phyloP scores from a whole-genome alignment of 2,329 filamentous ascomycete species.

The Sclerotinia subarctica region DNA sequence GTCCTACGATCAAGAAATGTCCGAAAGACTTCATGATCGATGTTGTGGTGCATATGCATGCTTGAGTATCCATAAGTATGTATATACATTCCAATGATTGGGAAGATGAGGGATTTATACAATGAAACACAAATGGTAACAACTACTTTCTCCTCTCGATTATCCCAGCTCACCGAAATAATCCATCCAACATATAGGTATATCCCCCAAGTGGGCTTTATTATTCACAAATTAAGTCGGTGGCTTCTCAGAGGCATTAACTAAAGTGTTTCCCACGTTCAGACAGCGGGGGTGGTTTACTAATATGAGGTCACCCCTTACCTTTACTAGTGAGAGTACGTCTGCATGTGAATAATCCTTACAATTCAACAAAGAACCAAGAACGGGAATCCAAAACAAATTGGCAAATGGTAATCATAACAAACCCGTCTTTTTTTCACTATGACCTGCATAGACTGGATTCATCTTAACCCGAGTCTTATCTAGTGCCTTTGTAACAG shows the following conservation, averaged over 20 bases:
- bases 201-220: too few species aligned
- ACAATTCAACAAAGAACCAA: conserved; percentile 16
- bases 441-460: background rate
- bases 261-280: too few species aligned
- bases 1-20: background rate
- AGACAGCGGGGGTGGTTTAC: conserved; percentile 8
- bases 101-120: background rate
- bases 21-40: background rate
- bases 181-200: background rate
- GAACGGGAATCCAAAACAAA: conserved; percentile 8
- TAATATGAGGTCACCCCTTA: conserved; percentile 22
- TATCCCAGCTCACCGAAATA: background rate
- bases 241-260: background rate
- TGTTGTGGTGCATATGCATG: background rate
- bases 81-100: background rate
- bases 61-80: background rate
- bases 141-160: background rate
- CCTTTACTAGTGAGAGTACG: background rate
- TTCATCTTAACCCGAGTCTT: background rate
- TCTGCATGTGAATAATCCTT: conserved; percentile 8
- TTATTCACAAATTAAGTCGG: background rate
- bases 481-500: conserved; percentile 3
- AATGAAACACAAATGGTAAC: background rate
- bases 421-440: background rate
- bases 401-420: background rate